Evolutionary conservation across 1,139 yeast species (phyloP).

Genomic region (Kurtzmaniella quercitrusa): DNA sequence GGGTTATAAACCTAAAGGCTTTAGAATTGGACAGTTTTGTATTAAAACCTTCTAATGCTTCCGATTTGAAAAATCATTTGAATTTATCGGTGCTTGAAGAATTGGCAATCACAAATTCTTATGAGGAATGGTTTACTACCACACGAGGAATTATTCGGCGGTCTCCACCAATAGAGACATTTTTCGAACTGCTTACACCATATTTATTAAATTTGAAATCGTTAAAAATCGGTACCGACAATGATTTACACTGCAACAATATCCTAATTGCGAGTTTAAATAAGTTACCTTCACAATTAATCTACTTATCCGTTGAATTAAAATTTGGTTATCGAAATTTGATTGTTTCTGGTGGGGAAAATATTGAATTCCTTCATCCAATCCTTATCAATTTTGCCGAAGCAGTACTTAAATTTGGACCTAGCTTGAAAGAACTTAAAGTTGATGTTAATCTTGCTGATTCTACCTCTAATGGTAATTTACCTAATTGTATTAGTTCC

Average conservation of each 20-base stretch:
- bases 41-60: slow-evolving; percentile 13
- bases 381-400: slow-evolving; percentile 10
- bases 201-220: slow-evolving; percentile 9
- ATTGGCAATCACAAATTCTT: slow-evolving; percentile 18
- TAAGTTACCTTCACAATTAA: neutral
- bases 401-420: slow-evolving; percentile 1
- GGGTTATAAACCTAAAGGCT: slow-evolving; percentile 10
- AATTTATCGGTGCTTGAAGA: slow-evolving; percentile 13
- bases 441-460: slow-evolving; percentile 13
- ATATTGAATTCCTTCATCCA: slow-evolving; percentile 3
- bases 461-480: slow-evolving; percentile 11
- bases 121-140: slow-evolving; percentile 14
- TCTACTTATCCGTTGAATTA: neutral
- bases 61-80: slow-evolving; percentile 11
- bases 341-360: neutral
- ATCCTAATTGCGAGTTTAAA: neutral
- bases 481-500: slow-evolving; percentile 9
- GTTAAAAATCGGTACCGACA: slow-evolving; percentile 15
- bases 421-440: slow-evolving; percentile 11
- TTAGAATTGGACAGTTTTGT: slow-evolving; percentile 16
- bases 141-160: slow-evolving; percentile 9
- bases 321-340: slow-evolving; percentile 1
- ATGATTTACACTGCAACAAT: slow-evolving; percentile 15
- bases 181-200: slow-evolving; percentile 12
- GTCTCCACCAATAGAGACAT: slow-evolving; percentile 10